Base-by-base conservation (phyloP, 1,284 basidiomycete species). In the Tausonia pullulans region DNA sequence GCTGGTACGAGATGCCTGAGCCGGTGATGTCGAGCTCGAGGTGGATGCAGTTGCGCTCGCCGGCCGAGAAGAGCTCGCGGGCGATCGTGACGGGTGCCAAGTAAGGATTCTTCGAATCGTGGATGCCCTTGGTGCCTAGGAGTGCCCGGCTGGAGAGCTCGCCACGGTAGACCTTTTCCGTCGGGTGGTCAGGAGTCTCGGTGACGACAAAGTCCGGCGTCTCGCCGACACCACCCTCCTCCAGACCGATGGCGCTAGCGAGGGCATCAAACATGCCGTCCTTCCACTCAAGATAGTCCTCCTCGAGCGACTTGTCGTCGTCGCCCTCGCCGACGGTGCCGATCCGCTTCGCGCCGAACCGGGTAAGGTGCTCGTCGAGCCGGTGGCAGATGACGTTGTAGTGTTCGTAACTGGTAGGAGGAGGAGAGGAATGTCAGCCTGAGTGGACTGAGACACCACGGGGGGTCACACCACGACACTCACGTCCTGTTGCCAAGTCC, bases 211-310 rank as follows among this genome's bases (percentile, higher is more conserved):
- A 98, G 81, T 98, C 95, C 59, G 94, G 84, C n/a, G 88, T 83
- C 72, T 98, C 95, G 66, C 90, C 92, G 64, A 91, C 91, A 70
- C 91, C 90, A 65, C 96, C 95, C 77, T 98, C 95, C 76, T 98
- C 93, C 64, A 97, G 90, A 68, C 82, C 82, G 81, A 97, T 83
- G 58, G 83, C 82, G 68, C 82, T 76, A 43, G 91, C 83, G 67
- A 98, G 90, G 5, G 85, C 84, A 56, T 88, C 86, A 86, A 93
- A 97, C 92, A 97, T 94, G 71, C 81, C 83, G 74, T 98, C 95
- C 78, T 98, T 98, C 95, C 95, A 98, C 69, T 90, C 92, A n/a
- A 98, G 83, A 75, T 98, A 98, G 78, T 98, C 95, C 79, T 98
- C 96, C 77, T 98, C 95, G 90, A 98, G 95, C 74, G 89, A 93